These are phyloP conservation scores for Botrytis hyacinthi DNA, from an alignment of 2,329 filamentous ascomycete species.

Conservation along the genomic window DNA sequence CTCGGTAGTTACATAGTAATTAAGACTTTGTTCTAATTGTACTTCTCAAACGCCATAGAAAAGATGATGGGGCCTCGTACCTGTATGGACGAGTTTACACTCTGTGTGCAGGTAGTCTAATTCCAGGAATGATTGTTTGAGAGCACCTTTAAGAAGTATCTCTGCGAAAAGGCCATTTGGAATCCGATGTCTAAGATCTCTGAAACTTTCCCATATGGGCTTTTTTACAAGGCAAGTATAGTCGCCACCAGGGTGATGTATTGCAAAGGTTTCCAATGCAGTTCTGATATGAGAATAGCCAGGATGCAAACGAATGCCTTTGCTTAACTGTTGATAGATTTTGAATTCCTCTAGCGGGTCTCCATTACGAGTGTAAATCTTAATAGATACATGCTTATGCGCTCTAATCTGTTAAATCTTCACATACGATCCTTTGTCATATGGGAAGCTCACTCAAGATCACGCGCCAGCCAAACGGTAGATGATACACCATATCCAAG, in stretches of 20 bases:
- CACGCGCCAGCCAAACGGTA: conserved; percentile 28
- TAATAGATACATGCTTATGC: conserved; percentile 20
- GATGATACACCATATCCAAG: conserved; percentile 27
- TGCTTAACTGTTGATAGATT: conserved; percentile 45
- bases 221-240: conserved; percentile 43
- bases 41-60: neutral
- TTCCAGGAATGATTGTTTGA: conserved; percentile 90
- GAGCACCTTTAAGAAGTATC: conserved; percentile 85
- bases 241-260: conserved; percentile 39
- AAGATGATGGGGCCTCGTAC: conserved; percentile 41
- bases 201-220: conserved; percentile 46
- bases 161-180: conserved; percentile 25
- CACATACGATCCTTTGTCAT: neutral
- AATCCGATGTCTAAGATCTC: conserved; percentile 32
- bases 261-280: conserved; percentile 42
- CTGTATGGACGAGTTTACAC: conserved; percentile 89
- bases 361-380: conserved; percentile 22
- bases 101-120: conserved; percentile 94
- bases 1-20: neutral
- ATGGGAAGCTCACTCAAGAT: conserved; percentile 23
- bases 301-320: conserved; percentile 23
- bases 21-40: neutral
- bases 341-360: conserved; percentile 39
- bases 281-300: neutral
- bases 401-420: conserved; percentile 4